Base-by-base conservation (phyloP, 1,139 yeast genomes). In the Protomyces pachydermus region DNA sequence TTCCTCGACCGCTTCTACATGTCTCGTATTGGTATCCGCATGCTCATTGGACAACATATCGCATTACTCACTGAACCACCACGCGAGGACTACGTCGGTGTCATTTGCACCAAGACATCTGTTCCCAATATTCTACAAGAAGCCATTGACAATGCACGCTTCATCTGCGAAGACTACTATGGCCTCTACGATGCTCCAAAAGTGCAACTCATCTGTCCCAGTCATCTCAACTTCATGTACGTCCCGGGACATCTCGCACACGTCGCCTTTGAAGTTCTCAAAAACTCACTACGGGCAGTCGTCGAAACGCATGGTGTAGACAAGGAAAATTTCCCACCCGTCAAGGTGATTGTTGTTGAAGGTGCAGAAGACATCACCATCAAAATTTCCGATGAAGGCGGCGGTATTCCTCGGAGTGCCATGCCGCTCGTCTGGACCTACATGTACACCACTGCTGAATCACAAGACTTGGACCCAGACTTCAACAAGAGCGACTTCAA, bases 351-450 rank as follows among this genome's bases (percentile, higher is more conserved):
- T 66, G 91, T 90, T 32, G 88, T 91, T n/a, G 90, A 89, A 73
- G 97, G 97, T 12, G 83, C 84, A 52, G 96, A 90, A 73, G 97
- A 91, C 73, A 89, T 91, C 68, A 91, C 97, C n/a, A 87, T 90
- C 70, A 91, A 91, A 74, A 86, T 90, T 66, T 86, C 93, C 53
- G 97, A 90, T 73, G 96, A 90, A 77, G 97, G 97, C 56, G 97
- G 97, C 50, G 97, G 97, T 35, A 89, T 91, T 67, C 88, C 96
- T 2, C 80, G 96, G 67, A 82, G 90, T 67, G 93, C 88, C 65
- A 82, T 88, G 28, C 95, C 96, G 1, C 79, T 88, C 68, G 88
- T 90, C 56, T 90, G 96, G 97, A 89, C 96, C 0, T 90, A 90
- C 73, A 81, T 91, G 74, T 90, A 90, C 75, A 90, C 97, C 4